phyloP scores from a whole-genome alignment of 2,329 filamentous ascomycete genomes.

The Reticulascus tulasneorum region DNA sequence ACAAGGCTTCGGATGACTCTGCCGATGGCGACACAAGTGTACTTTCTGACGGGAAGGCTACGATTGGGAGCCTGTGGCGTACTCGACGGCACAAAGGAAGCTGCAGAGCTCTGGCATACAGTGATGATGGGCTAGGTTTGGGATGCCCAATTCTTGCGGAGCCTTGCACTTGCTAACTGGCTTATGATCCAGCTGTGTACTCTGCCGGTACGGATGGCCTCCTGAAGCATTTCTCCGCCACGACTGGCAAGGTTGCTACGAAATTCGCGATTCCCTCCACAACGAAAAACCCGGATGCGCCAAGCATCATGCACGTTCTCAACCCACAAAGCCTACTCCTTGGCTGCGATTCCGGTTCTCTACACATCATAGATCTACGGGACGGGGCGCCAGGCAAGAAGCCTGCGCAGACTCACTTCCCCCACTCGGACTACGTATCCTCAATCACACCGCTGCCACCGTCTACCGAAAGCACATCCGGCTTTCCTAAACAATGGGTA shows the following conservation, averaged over 20 bases:
- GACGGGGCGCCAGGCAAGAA: slow-evolving; percentile 54
- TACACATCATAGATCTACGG: slow-evolving; percentile 85
- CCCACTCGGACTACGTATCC: slow-evolving; percentile 90
- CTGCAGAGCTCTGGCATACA: slow-evolving; percentile 78
- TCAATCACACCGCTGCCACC: slow-evolving; percentile 81
- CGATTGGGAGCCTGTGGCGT: slow-evolving; percentile 79
- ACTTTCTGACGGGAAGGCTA: slow-evolving; percentile 60
- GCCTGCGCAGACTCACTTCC: slow-evolving; percentile 75
- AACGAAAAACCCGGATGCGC: slow-evolving; percentile 59
- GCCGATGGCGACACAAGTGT: slow-evolving; percentile 45
- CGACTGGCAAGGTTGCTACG: slow-evolving; percentile 65
- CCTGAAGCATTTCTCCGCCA: slow-evolving; percentile 54
- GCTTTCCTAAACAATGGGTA: slow-evolving; percentile 91
- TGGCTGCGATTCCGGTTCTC: slow-evolving; percentile 81
- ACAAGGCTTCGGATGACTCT: slow-evolving; percentile 47
- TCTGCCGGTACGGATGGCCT: slow-evolving; percentile 60
- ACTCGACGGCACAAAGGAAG: slow-evolving; percentile 91
- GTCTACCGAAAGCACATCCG: slow-evolving; percentile 75
- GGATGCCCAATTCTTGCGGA: neutral
- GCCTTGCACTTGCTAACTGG: too few species aligned
- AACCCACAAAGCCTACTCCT: slow-evolving; percentile 86
- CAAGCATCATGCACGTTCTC: slow-evolving; percentile 75
- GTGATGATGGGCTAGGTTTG: slow-evolving; percentile 62
- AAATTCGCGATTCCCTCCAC: slow-evolving; percentile 73
- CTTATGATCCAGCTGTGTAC: slow-evolving; percentile 58